Percentiles rank a stretch among this genome's conserved stretches.
Conservation (phyloP, 768 basidiomycete genomes). For the Floccularia luteovirens region DNA sequence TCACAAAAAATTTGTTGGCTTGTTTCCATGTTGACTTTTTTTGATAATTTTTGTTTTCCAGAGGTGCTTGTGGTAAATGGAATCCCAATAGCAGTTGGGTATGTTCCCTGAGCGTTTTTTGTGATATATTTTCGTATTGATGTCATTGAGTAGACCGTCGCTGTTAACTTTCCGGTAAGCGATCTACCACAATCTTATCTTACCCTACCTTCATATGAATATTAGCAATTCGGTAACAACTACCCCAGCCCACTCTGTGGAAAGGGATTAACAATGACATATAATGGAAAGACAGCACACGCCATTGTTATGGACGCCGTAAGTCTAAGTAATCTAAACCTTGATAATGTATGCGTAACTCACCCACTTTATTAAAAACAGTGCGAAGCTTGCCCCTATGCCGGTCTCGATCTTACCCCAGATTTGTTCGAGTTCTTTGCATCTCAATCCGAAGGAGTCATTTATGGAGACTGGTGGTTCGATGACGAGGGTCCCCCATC, state of each 20-base stretch:
- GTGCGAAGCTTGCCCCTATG: slow-evolving; percentile 61
- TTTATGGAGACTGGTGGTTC: slow-evolving; percentile 59
- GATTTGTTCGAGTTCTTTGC: slow-evolving; percentile 65
- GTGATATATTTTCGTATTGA: neutral
- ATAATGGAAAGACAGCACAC: slow-evolving; percentile 46
- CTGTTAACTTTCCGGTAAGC: slow-evolving; percentile 4
- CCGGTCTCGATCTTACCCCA: slow-evolving; percentile 60
- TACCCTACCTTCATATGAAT: neutral
- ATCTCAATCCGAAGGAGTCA: slow-evolving; percentile 34
- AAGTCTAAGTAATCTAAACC: too few species aligned
- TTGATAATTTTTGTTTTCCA: slow-evolving; percentile 12
- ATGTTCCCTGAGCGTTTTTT: slow-evolving; percentile 10
- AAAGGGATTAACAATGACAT: slow-evolving; percentile 51
- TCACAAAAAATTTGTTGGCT: too few species aligned
- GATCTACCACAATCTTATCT: neutral
- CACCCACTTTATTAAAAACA: slow-evolving; percentile 13
- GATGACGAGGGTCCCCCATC: slow-evolving; percentile 20
- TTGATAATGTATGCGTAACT: slow-evolving; percentile 6
- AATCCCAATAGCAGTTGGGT: slow-evolving; percentile 40
- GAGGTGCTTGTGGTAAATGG: slow-evolving; percentile 47
- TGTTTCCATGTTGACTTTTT: slow-evolving; percentile 3
- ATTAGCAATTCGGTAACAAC: slow-evolving; percentile 45
- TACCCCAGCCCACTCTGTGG: slow-evolving; percentile 65
- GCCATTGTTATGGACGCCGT: slow-evolving; percentile 65
- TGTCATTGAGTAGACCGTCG: slow-evolving; percentile 7